These are phyloP conservation scores for Rhizoclosmatium sp. DNA, from an alignment of 192 early-diverging fungal species.

Conservation along the genomic window DNA sequence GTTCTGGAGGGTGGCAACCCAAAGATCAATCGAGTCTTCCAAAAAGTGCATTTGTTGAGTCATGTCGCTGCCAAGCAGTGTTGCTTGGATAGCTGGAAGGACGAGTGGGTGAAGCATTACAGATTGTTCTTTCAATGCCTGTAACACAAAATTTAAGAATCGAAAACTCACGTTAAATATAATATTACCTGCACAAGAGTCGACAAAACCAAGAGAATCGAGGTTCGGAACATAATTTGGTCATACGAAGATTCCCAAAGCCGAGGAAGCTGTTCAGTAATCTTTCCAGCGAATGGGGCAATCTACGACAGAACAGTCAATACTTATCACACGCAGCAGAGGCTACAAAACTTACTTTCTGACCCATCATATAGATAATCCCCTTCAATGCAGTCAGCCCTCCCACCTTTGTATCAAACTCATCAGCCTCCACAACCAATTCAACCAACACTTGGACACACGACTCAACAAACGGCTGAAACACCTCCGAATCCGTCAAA, in stretches of 20 bases:
- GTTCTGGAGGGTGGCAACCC: slow-evolving; percentile 83
- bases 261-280: slow-evolving; percentile 78
- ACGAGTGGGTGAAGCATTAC: slow-evolving; percentile 75
- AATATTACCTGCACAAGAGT: slow-evolving; percentile 64
- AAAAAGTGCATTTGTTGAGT: slow-evolving; percentile 61
- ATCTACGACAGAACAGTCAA: slow-evolving; percentile 54
- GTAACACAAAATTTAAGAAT: slow-evolving; percentile 20
- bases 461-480: slow-evolving; percentile 71
- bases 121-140: slow-evolving; percentile 76
- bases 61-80: slow-evolving; percentile 69
- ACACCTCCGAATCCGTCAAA: slow-evolving; percentile 79
- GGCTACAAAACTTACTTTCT: not conserved
- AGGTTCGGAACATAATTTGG: slow-evolving; percentile 82
- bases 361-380: slow-evolving; percentile 80
- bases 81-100: slow-evolving; percentile 77
- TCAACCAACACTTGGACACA: slow-evolving; percentile 64
- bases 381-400: slow-evolving; percentile 77
- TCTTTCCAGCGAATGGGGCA: slow-evolving; percentile 71
- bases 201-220: slow-evolving; percentile 79
- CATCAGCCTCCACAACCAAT: slow-evolving; percentile 71
- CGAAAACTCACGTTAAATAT: slow-evolving; percentile 45
- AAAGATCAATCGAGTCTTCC: slow-evolving; percentile 92
- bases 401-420: slow-evolving; percentile 78
- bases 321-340: not conserved
- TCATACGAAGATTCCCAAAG: slow-evolving; percentile 80